Base-by-base conservation (phyloP, 805 yeast genomes). In the Scheffersomyces lignosus region DNA sequence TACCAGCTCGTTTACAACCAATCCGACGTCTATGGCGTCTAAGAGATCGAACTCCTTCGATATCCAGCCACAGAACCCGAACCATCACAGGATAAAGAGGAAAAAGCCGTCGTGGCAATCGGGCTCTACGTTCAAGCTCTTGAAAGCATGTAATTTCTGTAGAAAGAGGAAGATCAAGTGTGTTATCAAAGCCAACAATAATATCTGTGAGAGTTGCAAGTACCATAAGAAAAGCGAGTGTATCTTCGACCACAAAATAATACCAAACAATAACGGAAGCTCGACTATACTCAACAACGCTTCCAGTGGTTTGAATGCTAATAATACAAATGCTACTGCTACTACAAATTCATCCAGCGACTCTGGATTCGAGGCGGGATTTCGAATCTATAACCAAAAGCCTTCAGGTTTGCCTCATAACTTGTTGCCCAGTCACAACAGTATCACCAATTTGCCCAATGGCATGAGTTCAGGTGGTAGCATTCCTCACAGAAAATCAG, bases 91-190 rank as follows among this genome's bases (percentile, higher is more conserved):
- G 10, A 20, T 20, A 7, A 20, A 20, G 10, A 7, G 24, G 10
- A 20, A 20, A 10, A 20, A 20, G 10, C 24, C 24, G 24, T 20
- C 24, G 10, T 20, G 24, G 24, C 10, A 7, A 7, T 20, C 24
- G 24, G 24, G 24, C 10, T 20, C 24, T 20, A 20, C 24, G 7
- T 20, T 20, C 37, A 50, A 52, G 35, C 30, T 52, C 9, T 25
- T 52, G 8, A 46, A 47, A 31, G 56, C 56, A 1, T 52, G 56
- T 31, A 50, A 42, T 25, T 43, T 44, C 25, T 52, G 55, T 36
- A 18, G 55, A 15, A 46, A 42, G 27, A 29, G 54, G 10, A 52
- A 52, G 37, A 45, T 47, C 4, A 48, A 48, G 36, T 52, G 56
- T 31, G 45, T 37, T 8, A 37, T 41, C 1, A 18, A 30, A 3